These are phyloP conservation scores for Auricularia sp. DNA, from an alignment of 768 basidiomycete genomes.

Conservation along the genomic window DNA sequence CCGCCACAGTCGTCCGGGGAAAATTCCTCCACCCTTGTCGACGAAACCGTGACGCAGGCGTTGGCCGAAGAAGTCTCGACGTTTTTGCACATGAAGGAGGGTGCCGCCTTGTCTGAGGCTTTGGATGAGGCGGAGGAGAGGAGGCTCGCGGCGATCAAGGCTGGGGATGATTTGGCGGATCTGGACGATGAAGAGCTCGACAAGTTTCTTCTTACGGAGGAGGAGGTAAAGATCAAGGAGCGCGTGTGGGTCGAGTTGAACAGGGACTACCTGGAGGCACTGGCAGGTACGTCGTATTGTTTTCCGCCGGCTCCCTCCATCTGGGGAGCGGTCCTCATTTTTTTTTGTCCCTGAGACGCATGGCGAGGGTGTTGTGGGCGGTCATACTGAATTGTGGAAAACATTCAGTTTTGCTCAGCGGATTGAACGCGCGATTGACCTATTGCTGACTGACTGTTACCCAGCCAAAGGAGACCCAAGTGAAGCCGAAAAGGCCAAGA, in stretches of 20 bases:
- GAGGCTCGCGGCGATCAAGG: conserved; percentile 46
- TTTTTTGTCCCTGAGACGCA: no score
- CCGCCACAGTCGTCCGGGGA: no score
- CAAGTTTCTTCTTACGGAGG: conserved; percentile 58
- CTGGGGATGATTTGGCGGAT: conserved; percentile 54
- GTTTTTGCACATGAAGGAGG: conserved; percentile 46
- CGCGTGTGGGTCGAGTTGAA: conserved; percentile 93
- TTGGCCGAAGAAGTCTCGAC: no score
- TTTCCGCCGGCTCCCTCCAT: not conserved
- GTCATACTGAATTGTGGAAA: no score
- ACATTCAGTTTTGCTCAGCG: conserved; percentile 37
- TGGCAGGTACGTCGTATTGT: conserved; percentile 54
- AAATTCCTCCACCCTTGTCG: no score
- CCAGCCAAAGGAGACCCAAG: no score
- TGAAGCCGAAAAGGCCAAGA: conserved; percentile 34
- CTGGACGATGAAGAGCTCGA: conserved; percentile 90
- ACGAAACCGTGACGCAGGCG: no score
- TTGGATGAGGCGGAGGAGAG: conserved; percentile 30
- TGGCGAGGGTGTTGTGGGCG: no score
- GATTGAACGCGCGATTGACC: conserved; percentile 42
- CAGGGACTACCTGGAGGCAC: conserved; percentile 76
- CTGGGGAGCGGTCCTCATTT: no score
- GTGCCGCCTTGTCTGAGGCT: no score
- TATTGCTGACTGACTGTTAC: no score
- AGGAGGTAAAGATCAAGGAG: conserved; percentile 77